Conservation (phyloP, 2,329 filamentous ascomycete species). For the Phoma sp. region DNA sequence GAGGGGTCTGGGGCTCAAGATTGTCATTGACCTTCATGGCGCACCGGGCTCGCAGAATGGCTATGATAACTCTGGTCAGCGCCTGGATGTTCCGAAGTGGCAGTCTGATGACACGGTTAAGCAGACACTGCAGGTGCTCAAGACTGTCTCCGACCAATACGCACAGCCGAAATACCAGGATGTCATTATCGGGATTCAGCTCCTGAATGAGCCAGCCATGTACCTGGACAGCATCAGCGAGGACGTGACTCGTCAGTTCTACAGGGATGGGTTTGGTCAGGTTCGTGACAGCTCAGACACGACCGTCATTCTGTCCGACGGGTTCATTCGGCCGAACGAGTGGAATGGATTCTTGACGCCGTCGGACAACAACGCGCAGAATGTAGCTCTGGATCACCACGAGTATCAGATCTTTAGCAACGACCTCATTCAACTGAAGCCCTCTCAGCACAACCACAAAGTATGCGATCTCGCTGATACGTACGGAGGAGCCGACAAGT, state of each 20-base stretch:
- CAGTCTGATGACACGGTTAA: constrained; percentile 55
- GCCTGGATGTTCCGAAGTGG: constrained; percentile 53
- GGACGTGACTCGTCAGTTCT: constrained; percentile 59
- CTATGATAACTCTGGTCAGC: constrained; percentile 67
- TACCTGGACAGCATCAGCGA: constrained; percentile 55
- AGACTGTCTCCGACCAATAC: constrained; percentile 65
- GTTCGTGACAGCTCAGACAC: constrained; percentile 54
- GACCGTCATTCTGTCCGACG: constrained; percentile 65
- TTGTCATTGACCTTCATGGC: constrained; percentile 67
- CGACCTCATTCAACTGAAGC: constrained; percentile 57
- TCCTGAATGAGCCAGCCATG: constrained; percentile 62
- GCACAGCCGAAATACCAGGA: constrained; percentile 60
- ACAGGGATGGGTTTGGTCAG: constrained; percentile 61
- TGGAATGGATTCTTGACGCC: constrained; percentile 69
- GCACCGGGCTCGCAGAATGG: constrained; percentile 65
- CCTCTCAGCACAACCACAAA: constrained; percentile 60
- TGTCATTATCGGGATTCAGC: constrained; percentile 63
- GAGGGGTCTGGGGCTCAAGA: constrained; percentile 57
- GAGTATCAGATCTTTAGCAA: constrained; percentile 70
- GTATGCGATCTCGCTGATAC: constrained; percentile 62
- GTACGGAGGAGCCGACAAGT: constrained; percentile 65
- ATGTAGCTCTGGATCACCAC: constrained; percentile 70
- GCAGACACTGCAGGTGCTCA: constrained; percentile 63
- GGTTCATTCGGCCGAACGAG: constrained; percentile 58
- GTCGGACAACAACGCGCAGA: constrained; percentile 57